A percentile compares a stretch with the other conserved stretches of the same genome.
Evolutionary conservation across 805 yeast genomes (phyloP).

Genomic region (Millerozyma miso): DNA sequence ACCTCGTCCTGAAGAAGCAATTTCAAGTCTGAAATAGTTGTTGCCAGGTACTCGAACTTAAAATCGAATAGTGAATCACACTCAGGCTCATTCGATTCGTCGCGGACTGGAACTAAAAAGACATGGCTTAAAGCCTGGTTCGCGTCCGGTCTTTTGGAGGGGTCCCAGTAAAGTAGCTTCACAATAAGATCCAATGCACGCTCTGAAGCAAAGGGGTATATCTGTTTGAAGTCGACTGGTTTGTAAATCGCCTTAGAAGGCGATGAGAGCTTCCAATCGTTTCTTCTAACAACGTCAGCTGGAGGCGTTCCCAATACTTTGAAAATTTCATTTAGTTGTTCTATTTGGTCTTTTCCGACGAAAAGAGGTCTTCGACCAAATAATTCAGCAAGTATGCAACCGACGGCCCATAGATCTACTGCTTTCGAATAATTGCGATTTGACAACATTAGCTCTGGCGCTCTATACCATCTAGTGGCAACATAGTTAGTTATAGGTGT

Average conservation of each 20-base stretch:
- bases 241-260: slow-evolving; percentile 38
- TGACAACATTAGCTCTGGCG: slow-evolving; percentile 80
- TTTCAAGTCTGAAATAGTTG: slow-evolving; percentile 37
- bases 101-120: slow-evolving; percentile 52
- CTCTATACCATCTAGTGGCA: slow-evolving; percentile 94
- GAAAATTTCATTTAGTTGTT: slow-evolving; percentile 67
- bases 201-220: slow-evolving; percentile 61
- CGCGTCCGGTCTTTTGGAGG: slow-evolving; percentile 50
- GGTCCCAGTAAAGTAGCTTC: slow-evolving; percentile 61
- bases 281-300: slow-evolving; percentile 31
- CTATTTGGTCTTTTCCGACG: slow-evolving; percentile 66
- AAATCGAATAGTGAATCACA: slow-evolving; percentile 56
- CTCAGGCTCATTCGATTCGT: slow-evolving; percentile 50
- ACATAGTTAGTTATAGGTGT: slow-evolving; percentile 74
- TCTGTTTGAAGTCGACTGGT: slow-evolving; percentile 18
- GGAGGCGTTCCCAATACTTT: slow-evolving; percentile 72
- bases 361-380: slow-evolving; percentile 78
- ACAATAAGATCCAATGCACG: slow-evolving; percentile 52
- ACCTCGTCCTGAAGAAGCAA: slow-evolving; percentile 51
- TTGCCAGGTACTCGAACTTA: slow-evolving; percentile 49
- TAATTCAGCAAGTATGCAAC: slow-evolving; percentile 84
- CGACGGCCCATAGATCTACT: slow-evolving; percentile 92
- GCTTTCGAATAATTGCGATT: slow-evolving; percentile 54
- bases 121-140: slow-evolving; percentile 54
- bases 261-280: slow-evolving; percentile 23